Percentiles rank a stretch among this genome's conserved stretches.
Evolutionary conservation across 2,329 filamentous ascomycete genomes (phyloP).

Genomic region (Pleochaeta shiraiana): DNA sequence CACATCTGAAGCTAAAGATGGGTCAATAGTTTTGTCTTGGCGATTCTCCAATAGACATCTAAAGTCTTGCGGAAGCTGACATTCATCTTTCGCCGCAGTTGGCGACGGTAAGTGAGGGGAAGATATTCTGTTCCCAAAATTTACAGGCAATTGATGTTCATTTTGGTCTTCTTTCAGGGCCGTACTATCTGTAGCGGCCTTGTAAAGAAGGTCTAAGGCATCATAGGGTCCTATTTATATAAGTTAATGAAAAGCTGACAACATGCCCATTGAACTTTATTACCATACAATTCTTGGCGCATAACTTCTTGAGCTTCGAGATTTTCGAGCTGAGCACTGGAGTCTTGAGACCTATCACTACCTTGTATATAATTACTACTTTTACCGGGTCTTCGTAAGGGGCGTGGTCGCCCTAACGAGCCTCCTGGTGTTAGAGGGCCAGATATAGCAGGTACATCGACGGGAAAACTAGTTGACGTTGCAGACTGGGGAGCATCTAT

Average conservation of each 20-base stretch:
- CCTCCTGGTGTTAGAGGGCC: slow-evolving; percentile 39
- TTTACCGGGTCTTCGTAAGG: slow-evolving; percentile 36
- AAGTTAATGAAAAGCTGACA: slow-evolving; percentile 3
- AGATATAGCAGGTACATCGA: slow-evolving; percentile 9
- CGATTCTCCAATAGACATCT: slow-evolving; percentile 10
- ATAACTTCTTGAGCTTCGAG: slow-evolving; percentile 41
- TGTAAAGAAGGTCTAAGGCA: slow-evolving; percentile 75
- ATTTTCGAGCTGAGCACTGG: slow-evolving; percentile 40
- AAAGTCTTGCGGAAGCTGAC: slow-evolving; percentile 10
- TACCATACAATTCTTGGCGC: slow-evolving; percentile 50
- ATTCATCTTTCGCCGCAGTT: slow-evolving; percentile 8
- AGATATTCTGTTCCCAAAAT: background rate
- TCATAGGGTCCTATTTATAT: slow-evolving; percentile 46
- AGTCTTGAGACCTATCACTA: slow-evolving; percentile 25
- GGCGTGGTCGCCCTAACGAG: slow-evolving; percentile 40
- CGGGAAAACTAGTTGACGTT: slow-evolving; percentile 19
- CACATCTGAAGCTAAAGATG: slow-evolving; percentile 10
- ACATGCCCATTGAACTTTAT: background rate
- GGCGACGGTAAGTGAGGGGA: slow-evolving; percentile 12
- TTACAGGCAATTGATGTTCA: background rate
- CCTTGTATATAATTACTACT: slow-evolving; percentile 20
- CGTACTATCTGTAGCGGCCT: slow-evolving; percentile 45
- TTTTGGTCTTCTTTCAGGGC: slow-evolving; percentile 17
- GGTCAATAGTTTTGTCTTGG: slow-evolving; percentile 15
- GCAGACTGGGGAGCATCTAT: slow-evolving; percentile 18